phyloP scores from a whole-genome alignment of 306 rosid species.

The Cucurbita moschata region DNA sequence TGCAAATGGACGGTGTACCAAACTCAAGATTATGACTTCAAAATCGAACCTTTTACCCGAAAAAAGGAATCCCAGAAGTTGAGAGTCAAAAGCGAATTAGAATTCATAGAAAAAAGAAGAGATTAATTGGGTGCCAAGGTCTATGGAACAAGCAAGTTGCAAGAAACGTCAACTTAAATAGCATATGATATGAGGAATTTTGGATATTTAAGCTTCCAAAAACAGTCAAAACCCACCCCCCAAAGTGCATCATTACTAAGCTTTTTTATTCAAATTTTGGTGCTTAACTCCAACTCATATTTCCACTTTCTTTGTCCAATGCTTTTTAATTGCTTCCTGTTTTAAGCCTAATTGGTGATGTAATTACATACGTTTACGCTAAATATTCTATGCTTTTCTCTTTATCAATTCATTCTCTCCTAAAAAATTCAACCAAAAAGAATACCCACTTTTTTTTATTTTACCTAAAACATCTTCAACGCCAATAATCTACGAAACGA shows the following conservation, averaged over 20 bases:
- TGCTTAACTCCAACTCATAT: background rate
- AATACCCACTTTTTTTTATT: no score
- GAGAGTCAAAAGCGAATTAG: background rate
- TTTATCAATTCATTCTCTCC: background rate
- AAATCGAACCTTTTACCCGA: background rate
- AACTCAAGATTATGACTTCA: background rate
- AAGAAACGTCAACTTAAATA: background rate
- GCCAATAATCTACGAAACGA: no score
- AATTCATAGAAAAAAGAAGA: background rate
- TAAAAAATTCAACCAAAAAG: no score
- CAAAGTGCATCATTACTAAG: background rate
- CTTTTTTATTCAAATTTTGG: background rate
- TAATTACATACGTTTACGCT: conserved; percentile 1
- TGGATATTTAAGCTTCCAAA: background rate
- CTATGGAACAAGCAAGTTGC: background rate
- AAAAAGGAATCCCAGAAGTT: background rate
- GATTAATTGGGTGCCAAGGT: background rate
- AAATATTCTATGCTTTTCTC: background rate
- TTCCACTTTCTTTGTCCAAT: background rate
- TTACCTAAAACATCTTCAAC: background rate
- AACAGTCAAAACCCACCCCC: conserved; percentile 4
- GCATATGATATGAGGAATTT: background rate
- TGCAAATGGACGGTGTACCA: background rate
- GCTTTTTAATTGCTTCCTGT: background rate
- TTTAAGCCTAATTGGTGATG: conserved; percentile 1